These are phyloP conservation scores for Pyricularia pennisetigena DNA, from an alignment of 2,329 filamentous ascomycete species.

Conservation along the genomic window DNA sequence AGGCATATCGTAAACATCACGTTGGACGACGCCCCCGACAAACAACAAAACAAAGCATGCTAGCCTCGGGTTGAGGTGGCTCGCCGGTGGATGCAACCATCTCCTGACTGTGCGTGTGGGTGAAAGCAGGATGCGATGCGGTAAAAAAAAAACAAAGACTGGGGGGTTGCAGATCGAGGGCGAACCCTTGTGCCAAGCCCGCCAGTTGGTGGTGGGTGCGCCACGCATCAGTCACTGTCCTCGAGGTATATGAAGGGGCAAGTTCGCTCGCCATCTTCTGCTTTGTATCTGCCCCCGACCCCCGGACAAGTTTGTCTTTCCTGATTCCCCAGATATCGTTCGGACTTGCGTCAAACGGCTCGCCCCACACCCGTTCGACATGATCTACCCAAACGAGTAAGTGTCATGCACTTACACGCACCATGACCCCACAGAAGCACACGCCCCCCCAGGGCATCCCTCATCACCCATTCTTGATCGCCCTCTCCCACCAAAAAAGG, in stretches of 20 bases:
- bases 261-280: background rate
- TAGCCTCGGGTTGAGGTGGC: background rate
- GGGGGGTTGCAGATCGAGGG: background rate
- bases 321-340: background rate
- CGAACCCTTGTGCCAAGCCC: background rate
- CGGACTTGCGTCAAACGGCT: background rate
- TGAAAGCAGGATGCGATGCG: background rate
- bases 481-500: background rate
- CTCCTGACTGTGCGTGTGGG: background rate
- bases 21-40: background rate
- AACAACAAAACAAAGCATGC: background rate
- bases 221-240: background rate
- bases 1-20: background rate
- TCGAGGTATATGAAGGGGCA: background rate
- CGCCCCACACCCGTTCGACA: background rate
- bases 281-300: background rate
- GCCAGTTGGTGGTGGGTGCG: background rate
- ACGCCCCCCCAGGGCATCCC: background rate
- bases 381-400: conserved; percentile 1
- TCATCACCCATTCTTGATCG: background rate
- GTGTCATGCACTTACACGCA: background rate
- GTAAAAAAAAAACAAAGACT: background rate
- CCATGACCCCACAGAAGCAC: background rate
- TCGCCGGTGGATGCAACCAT: background rate
- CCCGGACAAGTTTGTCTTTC: background rate